These are phyloP conservation scores for Gossypium lobatum DNA, from an alignment of 441 rosid genomes.

Conservation along the genomic window DNA sequence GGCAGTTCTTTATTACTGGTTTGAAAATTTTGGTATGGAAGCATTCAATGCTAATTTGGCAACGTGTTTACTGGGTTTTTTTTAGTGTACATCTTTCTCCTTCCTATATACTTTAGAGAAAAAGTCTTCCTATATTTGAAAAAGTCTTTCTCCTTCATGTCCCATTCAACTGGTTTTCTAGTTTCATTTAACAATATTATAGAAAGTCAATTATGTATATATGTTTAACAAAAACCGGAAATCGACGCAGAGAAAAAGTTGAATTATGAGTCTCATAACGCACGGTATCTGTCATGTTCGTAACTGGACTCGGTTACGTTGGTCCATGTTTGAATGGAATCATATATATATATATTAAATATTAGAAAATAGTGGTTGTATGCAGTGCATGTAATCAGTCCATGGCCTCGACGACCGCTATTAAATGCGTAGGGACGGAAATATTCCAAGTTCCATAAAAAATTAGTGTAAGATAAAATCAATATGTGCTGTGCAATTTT, in stretches of 20 bases:
- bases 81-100: neutral
- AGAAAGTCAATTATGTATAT: no score
- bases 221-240: no score
- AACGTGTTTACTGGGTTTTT: neutral
- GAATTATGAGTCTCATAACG: neutral
- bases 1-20: neutral
- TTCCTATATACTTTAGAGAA: neutral
- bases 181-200: no score
- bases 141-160: neutral
- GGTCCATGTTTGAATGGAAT: neutral
- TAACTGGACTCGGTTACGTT: neutral
- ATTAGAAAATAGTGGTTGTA: neutral
- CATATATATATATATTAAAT: no score
- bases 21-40: neutral
- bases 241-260: neutral
- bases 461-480: no score
- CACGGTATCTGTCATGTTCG: neutral
- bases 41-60: neutral
- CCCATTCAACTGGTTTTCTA: neutral
- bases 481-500: no score
- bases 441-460: no score
- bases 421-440: no score
- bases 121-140: no score
- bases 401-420: neutral
- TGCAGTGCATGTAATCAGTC: neutral